Evolutionary conservation across 805 yeast genomes (phyloP).

Genomic region (Candida stauntonica): DNA sequence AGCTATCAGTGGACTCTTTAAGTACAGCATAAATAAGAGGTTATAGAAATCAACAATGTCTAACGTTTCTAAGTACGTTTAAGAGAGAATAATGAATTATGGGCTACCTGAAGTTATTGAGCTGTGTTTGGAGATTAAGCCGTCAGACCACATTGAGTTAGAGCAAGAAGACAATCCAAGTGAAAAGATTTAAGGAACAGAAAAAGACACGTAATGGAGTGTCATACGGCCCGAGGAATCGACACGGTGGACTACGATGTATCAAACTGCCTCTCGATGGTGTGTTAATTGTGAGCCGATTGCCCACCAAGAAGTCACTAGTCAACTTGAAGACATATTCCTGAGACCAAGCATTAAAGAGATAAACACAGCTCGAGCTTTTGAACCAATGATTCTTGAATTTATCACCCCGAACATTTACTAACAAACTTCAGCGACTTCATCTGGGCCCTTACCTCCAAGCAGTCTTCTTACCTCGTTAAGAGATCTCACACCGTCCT

Average conservation of each 20-base stretch:
- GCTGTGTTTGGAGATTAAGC: no score
- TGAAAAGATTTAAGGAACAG: no score
- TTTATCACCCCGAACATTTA: slow-evolving; percentile 8
- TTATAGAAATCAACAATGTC: slow-evolving; percentile 23
- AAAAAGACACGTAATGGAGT: no score
- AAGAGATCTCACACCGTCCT: slow-evolving; percentile 40
- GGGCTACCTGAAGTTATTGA: not conserved
- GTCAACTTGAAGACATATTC: no score
- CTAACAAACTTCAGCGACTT: slow-evolving; percentile 36
- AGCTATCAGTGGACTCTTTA: not conserved
- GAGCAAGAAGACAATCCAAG: no score
- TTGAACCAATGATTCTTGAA: not conserved
- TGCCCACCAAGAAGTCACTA: no score
- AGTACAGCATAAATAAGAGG: not conserved
- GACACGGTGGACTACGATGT: no score
- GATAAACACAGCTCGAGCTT: not conserved
- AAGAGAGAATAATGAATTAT: not conserved
- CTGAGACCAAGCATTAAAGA: no score
- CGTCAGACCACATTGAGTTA: not conserved
- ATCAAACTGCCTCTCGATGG: no score
- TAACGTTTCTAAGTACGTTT: slow-evolving; percentile 30
- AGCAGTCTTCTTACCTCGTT: slow-evolving; percentile 43
- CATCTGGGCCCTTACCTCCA: slow-evolving; percentile 48
- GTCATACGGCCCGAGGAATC: no score
- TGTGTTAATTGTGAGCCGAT: no score